Evolutionary conservation across 2,329 filamentous ascomycete genomes (phyloP).

Genomic region (Verticillium klebahnii): DNA sequence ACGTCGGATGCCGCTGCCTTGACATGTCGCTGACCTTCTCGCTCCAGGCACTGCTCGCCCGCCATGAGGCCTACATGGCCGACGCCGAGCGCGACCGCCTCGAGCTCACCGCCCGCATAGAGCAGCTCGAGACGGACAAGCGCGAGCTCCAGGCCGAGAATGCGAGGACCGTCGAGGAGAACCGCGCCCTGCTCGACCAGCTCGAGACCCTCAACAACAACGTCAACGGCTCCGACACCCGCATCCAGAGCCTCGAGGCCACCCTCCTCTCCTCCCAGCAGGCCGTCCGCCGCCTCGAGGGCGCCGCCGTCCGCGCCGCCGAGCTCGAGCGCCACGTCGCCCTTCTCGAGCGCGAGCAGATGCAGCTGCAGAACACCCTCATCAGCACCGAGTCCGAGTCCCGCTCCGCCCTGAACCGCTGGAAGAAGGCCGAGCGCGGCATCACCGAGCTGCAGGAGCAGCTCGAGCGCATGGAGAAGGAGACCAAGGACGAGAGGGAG

Average conservation of each 20-base stretch:
- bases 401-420: constrained; percentile 73
- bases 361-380: constrained; percentile 63
- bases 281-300: constrained; percentile 69
- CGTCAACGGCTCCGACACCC: constrained; percentile 74
- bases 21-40: constrained; percentile 64
- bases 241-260: constrained; percentile 71
- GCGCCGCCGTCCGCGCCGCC: constrained; percentile 68
- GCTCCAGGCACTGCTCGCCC: constrained; percentile 79
- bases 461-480: constrained; percentile 81
- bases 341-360: constrained; percentile 77
- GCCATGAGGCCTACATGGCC: constrained; percentile 91
- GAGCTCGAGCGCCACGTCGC: constrained; percentile 77
- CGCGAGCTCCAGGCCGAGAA: constrained; percentile 71
- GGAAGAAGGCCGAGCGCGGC: constrained; percentile 78
- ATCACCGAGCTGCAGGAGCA: constrained; percentile 79
- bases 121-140: constrained; percentile 71
- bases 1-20: neutral
- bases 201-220: constrained; percentile 78
- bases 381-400: constrained; percentile 68
- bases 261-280: constrained; percentile 74
- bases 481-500: constrained; percentile 74
- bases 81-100: constrained; percentile 83
- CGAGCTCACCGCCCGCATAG: constrained; percentile 68
- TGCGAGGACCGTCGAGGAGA: constrained; percentile 74
- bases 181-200: constrained; percentile 73